Conservation (phyloP, 2,329 filamentous ascomycete genomes). For the Paradendryphiella salina region DNA sequence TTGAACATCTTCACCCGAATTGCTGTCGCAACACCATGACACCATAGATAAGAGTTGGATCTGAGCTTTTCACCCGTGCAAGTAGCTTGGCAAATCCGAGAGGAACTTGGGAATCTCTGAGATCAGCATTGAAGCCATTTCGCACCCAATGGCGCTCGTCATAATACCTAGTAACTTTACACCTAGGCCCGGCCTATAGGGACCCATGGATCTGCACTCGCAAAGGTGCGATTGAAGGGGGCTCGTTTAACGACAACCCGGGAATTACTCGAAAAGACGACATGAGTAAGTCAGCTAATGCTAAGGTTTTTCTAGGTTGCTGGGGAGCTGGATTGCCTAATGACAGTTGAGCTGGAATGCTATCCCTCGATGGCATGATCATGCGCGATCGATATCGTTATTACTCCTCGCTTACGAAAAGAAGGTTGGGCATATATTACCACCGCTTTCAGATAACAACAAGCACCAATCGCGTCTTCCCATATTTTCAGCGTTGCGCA, state of each 20-base stretch:
- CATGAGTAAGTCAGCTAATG: neutral
- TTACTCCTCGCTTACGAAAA: slow-evolving; percentile 7
- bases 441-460: slow-evolving; percentile 15
- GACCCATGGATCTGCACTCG: neutral
- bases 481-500: slow-evolving; percentile 5
- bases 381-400: slow-evolving; percentile 2
- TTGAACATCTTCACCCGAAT: neutral
- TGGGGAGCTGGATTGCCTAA: neutral
- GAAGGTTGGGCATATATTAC: slow-evolving; percentile 10
- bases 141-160: neutral
- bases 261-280: neutral
- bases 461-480: slow-evolving; percentile 15
- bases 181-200: neutral
- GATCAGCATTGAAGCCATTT: neutral
- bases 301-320: neutral
- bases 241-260: neutral
- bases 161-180: neutral
- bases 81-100: neutral
- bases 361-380: neutral
- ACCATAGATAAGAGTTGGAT: neutral
- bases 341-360: neutral
- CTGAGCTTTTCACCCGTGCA: neutral
- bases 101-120: neutral
- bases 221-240: neutral
- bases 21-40: neutral